phyloP scores from a whole-genome alignment of 1,284 basidiomycete species.

The Melampsora abietis-canadensis region DNA sequence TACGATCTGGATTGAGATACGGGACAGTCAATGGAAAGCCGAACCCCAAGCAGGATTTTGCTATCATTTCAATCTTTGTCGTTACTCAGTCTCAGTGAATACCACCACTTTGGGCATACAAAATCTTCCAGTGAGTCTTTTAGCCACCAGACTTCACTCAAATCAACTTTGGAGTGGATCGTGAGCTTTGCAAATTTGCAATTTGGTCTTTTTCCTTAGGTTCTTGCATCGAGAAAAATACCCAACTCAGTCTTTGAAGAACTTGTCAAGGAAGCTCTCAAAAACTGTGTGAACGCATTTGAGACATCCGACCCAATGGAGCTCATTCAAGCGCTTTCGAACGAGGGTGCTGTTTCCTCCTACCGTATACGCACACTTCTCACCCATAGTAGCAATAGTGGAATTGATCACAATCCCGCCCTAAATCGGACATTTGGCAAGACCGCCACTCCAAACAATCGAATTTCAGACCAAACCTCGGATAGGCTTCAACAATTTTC shows the following conservation, averaged over 20 bases:
- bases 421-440: conserved; percentile 9
- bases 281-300: not conserved
- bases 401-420: conserved; percentile 4
- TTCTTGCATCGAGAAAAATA: conserved; percentile 13
- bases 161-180: not conserved
- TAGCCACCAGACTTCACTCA: not conserved
- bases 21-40: conserved; percentile 41
- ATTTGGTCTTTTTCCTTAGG: not conserved
- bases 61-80: conserved; percentile 33
- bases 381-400: too few species aligned
- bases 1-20: conserved; percentile 30
- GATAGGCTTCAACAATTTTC: conserved; percentile 3
- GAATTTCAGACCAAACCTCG: not conserved
- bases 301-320: conserved; percentile 14
- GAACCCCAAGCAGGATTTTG: not conserved
- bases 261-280: conserved; percentile 8
- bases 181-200: too few species aligned
- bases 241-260: not conserved
- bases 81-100: conserved; percentile 7
- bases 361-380: too few species aligned
- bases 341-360: too few species aligned
- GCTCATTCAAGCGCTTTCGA: not conserved
- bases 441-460: too few species aligned
- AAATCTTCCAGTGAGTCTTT: conserved; percentile 22
- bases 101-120: conserved; percentile 14